Evolutionary conservation across 192 early-diverging fungal genomes (phyloP).

Genomic region (Funneliformis mosseae): DNA sequence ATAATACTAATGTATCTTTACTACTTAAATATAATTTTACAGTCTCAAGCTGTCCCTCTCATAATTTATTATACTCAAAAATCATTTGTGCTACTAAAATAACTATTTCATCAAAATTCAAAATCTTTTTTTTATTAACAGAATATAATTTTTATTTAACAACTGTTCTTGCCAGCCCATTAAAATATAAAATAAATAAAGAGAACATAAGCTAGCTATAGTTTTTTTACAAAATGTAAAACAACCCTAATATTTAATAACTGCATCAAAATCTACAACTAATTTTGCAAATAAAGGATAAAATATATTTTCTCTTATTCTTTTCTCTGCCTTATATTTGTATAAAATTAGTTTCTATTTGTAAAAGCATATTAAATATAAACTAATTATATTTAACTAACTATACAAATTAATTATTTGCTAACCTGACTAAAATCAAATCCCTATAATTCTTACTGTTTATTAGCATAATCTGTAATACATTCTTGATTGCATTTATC

Average conservation of each 20-base stretch:
- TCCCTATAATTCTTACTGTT: neutral
- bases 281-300: neutral
- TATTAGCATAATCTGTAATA: neutral
- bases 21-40: neutral
- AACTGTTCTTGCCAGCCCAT: neutral
- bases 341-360: neutral
- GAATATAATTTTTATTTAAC: neutral
- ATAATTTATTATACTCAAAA: neutral
- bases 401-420: neutral
- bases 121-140: neutral
- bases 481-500: neutral
- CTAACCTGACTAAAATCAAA: slow-evolving; percentile 5
- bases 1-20: neutral
- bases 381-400: neutral
- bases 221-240: neutral
- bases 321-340: neutral
- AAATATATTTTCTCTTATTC: neutral
- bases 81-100: neutral
- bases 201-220: neutral
- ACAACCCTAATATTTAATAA: neutral
- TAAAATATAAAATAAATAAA: neutral
- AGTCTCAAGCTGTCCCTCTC: neutral
- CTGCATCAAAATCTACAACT: neutral
- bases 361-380: neutral
- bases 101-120: neutral